phyloP scores from a whole-genome alignment of 1,284 basidiomycete species.

The Mycena sp. region DNA sequence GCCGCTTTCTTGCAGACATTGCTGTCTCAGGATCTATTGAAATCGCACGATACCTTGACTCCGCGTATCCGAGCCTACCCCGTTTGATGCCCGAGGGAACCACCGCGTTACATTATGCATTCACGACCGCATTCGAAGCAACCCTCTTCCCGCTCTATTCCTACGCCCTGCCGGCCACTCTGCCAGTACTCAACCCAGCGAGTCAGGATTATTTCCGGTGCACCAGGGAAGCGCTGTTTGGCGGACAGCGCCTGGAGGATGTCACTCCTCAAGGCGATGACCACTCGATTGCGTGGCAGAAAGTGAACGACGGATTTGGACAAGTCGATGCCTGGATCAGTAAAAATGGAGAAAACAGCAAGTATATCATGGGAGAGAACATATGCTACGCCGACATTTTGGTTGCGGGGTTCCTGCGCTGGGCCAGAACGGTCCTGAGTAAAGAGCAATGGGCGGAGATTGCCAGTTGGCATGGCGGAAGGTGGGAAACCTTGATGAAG shows the following conservation, averaged over 20 bases:
- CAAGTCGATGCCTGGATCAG: conserved; percentile 15
- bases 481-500: conserved; percentile 18
- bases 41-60: conserved; percentile 55
- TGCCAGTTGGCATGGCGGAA: conserved; percentile 13
- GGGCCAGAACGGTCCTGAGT: conserved; percentile 11
- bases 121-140: conserved; percentile 30
- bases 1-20: too few relatives aligned
- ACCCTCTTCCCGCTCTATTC: not conserved
- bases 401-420: conserved; percentile 34
- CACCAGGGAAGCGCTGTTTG: conserved; percentile 41
- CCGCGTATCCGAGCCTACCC: conserved; percentile 50
- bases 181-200: conserved; percentile 32
- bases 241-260: conserved; percentile 42
- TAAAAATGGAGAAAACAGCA: conserved; percentile 1
- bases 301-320: conserved; percentile 34
- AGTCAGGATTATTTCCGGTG: conserved; percentile 44
- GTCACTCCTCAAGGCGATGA: conserved; percentile 28
- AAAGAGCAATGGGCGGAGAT: conserved; percentile 22
- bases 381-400: conserved; percentile 44
- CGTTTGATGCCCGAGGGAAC: conserved; percentile 46
- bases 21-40: conserved; percentile 46
- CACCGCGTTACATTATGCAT: conserved; percentile 43
- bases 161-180: conserved; percentile 19
- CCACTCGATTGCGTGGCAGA: conserved; percentile 35
- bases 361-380: conserved; percentile 17